A percentile compares a stretch with the other conserved stretches of the same genome.
Conservation (phyloP, 2,329 filamentous ascomycete species). For the Sclerotinia sclerotiorum region DNA sequence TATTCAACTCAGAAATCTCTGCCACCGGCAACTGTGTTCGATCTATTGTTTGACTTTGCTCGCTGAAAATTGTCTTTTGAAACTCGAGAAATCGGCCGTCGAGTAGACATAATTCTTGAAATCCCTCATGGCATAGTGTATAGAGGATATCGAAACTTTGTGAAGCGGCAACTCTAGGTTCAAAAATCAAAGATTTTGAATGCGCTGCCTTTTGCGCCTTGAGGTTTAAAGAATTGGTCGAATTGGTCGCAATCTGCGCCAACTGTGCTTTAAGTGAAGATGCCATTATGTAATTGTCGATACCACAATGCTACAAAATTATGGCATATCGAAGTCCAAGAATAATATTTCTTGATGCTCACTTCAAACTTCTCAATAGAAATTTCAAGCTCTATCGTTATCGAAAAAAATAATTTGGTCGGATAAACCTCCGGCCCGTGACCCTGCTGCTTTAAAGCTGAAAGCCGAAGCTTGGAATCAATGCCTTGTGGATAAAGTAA, state of each 20-base stretch:
- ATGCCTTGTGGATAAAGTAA: not conserved
- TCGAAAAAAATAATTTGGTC: constrained; percentile 21
- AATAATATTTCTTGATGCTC: constrained; percentile 17
- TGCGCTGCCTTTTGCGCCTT: constrained; percentile 91
- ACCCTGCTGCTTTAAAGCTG: constrained; percentile 16
- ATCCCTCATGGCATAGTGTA: constrained; percentile 83
- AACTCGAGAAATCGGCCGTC: constrained; percentile 78
- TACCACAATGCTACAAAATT: constrained; percentile 23
- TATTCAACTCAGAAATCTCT: constrained; percentile 81
- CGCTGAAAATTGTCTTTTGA: constrained; percentile 79
- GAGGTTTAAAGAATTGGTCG: constrained; percentile 85
- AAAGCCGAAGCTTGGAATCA: not conserved
- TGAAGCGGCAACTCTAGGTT: constrained; percentile 75
- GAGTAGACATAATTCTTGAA: constrained; percentile 84
- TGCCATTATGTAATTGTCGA: constrained; percentile 56
- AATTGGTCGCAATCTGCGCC: constrained; percentile 85
- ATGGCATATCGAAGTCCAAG: constrained; percentile 24
- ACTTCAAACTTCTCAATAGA: constrained; percentile 21
- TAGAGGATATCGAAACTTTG: constrained; percentile 92
- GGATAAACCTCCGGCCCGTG: constrained; percentile 16
- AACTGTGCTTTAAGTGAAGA: constrained; percentile 91
- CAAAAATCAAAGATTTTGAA: constrained; percentile 93
- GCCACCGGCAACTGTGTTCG: constrained; percentile 76
- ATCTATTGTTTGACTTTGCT: constrained; percentile 88
- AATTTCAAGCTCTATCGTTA: constrained; percentile 25